These are phyloP conservation scores for Candida vaughaniae DNA, from an alignment of 805 yeast genomes.

Conservation along the genomic window DNA sequence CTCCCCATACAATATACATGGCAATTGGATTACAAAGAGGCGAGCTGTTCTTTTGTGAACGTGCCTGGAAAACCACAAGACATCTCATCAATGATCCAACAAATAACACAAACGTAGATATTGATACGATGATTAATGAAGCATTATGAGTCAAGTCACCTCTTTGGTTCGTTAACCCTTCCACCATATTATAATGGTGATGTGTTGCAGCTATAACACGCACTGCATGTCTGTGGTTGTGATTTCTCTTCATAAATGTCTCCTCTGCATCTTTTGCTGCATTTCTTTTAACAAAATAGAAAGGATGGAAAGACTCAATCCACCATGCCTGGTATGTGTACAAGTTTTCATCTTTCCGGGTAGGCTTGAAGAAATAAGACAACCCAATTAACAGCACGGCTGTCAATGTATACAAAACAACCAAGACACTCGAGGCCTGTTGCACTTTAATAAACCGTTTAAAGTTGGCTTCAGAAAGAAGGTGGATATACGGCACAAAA, in stretches of 20 bases:
- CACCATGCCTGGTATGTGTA: constrained; percentile 75
- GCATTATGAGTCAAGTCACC: constrained; percentile 48
- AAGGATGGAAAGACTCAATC: constrained; percentile 62
- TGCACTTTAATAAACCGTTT: constrained; percentile 54
- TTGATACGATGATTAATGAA: constrained; percentile 46
- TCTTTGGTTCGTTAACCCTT: constrained; percentile 35
- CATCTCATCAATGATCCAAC: constrained; percentile 54
- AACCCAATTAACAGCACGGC: constrained; percentile 49
- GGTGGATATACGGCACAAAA: constrained; percentile 59
- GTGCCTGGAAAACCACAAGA: constrained; percentile 42
- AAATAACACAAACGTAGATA: constrained; percentile 50
- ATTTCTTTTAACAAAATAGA: constrained; percentile 58
- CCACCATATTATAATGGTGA: constrained; percentile 35
- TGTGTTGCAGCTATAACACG: constrained; percentile 62
- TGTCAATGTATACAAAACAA: constrained; percentile 49
- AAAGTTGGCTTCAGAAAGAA: constrained; percentile 44
- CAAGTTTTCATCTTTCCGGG: constrained; percentile 47
- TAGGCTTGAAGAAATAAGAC: constrained; percentile 57
- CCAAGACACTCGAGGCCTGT: constrained; percentile 41
- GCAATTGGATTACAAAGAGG: constrained; percentile 49
- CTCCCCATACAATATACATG: constrained; percentile 70
- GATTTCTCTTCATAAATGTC: constrained; percentile 46
- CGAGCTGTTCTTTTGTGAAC: constrained; percentile 20
- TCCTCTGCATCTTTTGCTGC: constrained; percentile 50
- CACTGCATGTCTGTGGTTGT: constrained; percentile 48